Evolutionary conservation across 768 basidiomycete species (phyloP).

Genomic region (Pleurotus tuoliensis): DNA sequence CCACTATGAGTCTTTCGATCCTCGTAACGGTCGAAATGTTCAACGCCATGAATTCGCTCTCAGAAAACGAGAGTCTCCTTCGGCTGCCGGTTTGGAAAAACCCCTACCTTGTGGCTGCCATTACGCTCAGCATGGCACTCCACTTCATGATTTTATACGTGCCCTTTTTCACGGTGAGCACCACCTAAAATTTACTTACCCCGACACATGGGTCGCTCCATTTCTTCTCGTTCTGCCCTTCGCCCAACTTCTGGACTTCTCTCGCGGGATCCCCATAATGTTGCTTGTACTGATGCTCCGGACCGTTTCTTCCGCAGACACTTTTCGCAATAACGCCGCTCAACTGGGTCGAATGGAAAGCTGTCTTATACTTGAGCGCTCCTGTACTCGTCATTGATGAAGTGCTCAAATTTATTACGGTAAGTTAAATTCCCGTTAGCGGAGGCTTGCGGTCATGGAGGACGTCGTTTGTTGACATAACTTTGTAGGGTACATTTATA

Average conservation of each 20-base stretch:
- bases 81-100: conserved; percentile 93
- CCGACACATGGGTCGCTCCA: neutral
- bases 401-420: conserved; percentile 78
- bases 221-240: neutral
- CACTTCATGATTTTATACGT: conserved; percentile 97
- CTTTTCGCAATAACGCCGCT: conserved; percentile 91
- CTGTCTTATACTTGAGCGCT: conserved; percentile 81
- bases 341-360: conserved; percentile 94
- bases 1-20: conserved; percentile 95
- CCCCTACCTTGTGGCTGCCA: conserved; percentile 85
- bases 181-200: neutral
- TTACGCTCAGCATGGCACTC: conserved; percentile 85
- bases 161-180: conserved; percentile 87
- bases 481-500: conserved; percentile 41
- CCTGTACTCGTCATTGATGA: conserved; percentile 93
- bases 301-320: conserved; percentile 36
- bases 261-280: neutral
- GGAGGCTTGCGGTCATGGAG: no score
- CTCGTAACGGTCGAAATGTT: conserved; percentile 97
- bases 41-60: conserved; percentile 97
- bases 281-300: conserved; percentile 1
- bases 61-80: conserved; percentile 93
- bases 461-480: neutral
- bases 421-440: conserved; percentile 28
- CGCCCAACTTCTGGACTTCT: neutral